phyloP scores from a whole-genome alignment of 352 stramenopile genomes.

The Pythium rhizo-oryzae region DNA sequence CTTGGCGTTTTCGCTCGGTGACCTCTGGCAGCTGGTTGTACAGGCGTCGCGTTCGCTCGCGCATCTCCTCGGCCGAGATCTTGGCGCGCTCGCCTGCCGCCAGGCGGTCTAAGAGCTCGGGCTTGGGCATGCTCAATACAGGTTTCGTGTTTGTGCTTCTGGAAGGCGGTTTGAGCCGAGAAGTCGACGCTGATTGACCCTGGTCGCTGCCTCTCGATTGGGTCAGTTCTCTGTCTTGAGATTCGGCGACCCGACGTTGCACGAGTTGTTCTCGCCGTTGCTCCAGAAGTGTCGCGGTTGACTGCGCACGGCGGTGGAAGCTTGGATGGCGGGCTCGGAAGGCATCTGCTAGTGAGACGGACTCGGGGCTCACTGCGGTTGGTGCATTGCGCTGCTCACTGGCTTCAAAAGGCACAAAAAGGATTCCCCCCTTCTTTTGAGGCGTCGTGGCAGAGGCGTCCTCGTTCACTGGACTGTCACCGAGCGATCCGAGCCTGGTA shows the following conservation, averaged over 20 bases:
- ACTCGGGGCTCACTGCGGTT: not conserved
- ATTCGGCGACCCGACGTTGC: not conserved
- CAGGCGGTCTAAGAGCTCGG: conserved; percentile 48
- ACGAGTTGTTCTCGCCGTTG: conserved; percentile 32
- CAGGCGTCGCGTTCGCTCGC: conserved; percentile 56
- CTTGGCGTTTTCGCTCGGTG: conserved; percentile 68
- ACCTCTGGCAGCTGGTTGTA: conserved; percentile 79
- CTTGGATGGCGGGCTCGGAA: conserved; percentile 60
- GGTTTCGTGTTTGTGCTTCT: too few species aligned
- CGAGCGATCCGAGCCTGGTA: not conserved
- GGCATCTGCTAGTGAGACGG: conserved; percentile 54
- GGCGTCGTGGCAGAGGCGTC: not conserved
- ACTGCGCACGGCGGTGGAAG: conserved; percentile 41
- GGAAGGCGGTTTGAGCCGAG: not conserved
- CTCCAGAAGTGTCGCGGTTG: conserved; percentile 34
- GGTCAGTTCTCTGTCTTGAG: not conserved
- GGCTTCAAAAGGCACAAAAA: conserved; percentile 17
- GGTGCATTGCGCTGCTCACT: not conserved
- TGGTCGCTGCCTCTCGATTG: not conserved
- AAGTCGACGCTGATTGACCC: not conserved
- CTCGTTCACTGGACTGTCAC: not conserved
- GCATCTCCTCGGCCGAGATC: conserved; percentile 70
- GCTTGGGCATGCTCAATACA: conserved; percentile 17
- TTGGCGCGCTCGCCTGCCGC: conserved; percentile 53
- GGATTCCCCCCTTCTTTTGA: conserved; percentile 9